Evolutionary conservation across 352 stramenopile species (phyloP).

Genomic region (Phytopythium sindhum): DNA sequence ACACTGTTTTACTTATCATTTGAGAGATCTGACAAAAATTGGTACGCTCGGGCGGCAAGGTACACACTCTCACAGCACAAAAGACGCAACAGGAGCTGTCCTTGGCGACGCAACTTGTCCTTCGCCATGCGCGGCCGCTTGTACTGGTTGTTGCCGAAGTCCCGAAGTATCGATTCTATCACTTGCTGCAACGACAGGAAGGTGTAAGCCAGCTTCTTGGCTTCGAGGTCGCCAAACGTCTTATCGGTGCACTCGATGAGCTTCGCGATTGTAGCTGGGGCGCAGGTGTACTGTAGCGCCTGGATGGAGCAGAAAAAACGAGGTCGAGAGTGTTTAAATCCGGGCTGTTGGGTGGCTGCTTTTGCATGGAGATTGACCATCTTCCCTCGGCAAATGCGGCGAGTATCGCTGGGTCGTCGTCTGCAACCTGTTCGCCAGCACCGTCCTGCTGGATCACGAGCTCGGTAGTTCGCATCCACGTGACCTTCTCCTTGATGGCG

Average conservation of each 20-base stretch:
- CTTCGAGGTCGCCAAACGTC: not conserved
- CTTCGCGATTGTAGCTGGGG: not conserved
- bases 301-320: constrained; percentile 6
- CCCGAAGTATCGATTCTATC: not conserved
- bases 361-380: not conserved
- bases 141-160: constrained; percentile 1
- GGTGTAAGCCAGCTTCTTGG: not conserved
- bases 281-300: not conserved
- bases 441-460: constrained; percentile 9
- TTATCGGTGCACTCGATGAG: not conserved
- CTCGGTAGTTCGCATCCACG: not conserved
- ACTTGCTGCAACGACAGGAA: constrained; percentile 2
- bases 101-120: constrained; percentile 3
- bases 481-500: constrained; percentile 6
- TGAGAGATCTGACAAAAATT: constrained; percentile 1
- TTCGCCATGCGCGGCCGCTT: constrained; percentile 1
- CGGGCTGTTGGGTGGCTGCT: constrained; percentile 7
- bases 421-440: not conserved
- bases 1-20: not conserved
- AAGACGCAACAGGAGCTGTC: not conserved
- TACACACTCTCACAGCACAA: not conserved
- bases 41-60: not conserved
- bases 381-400: not conserved
- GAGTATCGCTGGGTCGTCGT: not conserved
- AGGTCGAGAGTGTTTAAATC: constrained; percentile 7